Conservation (phyloP, 441 rosid genomes). For the Arabidopsis hybrid region DNA sequence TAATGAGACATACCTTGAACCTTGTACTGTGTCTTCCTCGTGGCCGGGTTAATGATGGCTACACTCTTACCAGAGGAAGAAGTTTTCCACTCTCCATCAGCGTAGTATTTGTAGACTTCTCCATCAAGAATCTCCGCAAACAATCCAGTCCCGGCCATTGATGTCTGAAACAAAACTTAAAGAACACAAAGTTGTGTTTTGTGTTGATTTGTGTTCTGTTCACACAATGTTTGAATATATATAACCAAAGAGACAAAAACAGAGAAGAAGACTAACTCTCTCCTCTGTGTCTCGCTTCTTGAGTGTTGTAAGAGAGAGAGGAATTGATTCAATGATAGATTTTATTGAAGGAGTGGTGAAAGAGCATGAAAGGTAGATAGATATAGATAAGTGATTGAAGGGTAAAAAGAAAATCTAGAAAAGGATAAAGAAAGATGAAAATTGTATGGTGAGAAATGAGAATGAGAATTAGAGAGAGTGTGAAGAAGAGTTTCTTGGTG, state of each 20-base stretch:
- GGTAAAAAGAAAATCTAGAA: conserved; percentile 26
- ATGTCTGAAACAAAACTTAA: conserved; percentile 10
- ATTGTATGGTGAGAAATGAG: conserved; percentile 45
- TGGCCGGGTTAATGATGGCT: conserved; percentile 82
- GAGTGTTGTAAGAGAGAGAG: conserved; percentile 19
- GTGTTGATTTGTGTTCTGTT: conserved; percentile 14
- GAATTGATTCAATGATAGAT: conserved; percentile 4
- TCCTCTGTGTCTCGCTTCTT: conserved; percentile 38
- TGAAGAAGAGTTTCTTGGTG: conserved; percentile 40
- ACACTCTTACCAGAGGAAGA: conserved; percentile 83
- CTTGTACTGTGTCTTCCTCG: conserved; percentile 85
- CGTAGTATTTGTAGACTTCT: conserved; percentile 78
- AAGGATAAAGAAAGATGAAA: conserved; percentile 20
- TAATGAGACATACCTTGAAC: conserved; percentile 78
- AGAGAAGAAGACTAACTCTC: conserved; percentile 20
- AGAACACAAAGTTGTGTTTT: conserved; percentile 7
- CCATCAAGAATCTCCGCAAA: conserved; percentile 83
- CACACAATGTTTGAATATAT: conserved; percentile 39
- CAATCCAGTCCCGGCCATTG: conserved; percentile 83
- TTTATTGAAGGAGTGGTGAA: conserved; percentile 42
- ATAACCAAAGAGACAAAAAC: conserved; percentile 16
- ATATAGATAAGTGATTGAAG: conserved; percentile 20
- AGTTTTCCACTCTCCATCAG: conserved; percentile 85
- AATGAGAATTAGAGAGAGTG: conserved; percentile 31
- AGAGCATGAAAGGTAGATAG: conserved; percentile 39